Evolutionary conservation across 163 green algal genomes (phyloP).

Genomic region (Scenedesmus sp.): DNA sequence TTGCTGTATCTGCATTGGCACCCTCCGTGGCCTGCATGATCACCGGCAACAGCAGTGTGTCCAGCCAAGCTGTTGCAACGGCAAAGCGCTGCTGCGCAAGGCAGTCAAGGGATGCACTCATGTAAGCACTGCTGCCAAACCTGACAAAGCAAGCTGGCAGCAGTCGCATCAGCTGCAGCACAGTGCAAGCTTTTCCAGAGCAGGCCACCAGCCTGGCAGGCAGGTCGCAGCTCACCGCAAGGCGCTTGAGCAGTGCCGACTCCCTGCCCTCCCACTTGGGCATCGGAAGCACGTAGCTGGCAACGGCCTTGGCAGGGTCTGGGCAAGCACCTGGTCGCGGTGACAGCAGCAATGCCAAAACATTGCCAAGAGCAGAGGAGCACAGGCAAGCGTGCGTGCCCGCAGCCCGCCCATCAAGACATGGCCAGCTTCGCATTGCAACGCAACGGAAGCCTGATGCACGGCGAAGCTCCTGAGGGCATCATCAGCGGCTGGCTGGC

Average conservation of each 20-base stretch:
- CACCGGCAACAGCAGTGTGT: background rate
- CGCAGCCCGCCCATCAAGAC: background rate
- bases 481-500: too few relatives aligned
- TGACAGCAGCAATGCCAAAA: background rate
- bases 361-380: background rate
- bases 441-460: too few relatives aligned
- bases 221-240: slow-evolving; percentile 66
- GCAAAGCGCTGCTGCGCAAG: background rate
- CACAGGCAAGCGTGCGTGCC: background rate
- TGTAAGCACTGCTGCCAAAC: background rate
- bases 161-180: background rate
- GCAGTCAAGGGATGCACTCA: background rate
- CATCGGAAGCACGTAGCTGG: slow-evolving; percentile 81
- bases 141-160: background rate
- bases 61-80: background rate
- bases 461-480: background rate
- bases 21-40: slow-evolving; percentile 39
- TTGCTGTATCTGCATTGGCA: slow-evolving; percentile 28
- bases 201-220: background rate
- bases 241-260: slow-evolving; percentile 86
- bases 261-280: slow-evolving; percentile 91
- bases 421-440: too few relatives aligned
- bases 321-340: slow-evolving; percentile 78
- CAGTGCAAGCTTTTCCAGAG: background rate
- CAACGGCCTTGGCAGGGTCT: slow-evolving; percentile 63